Conservation (phyloP, 768 basidiomycete species). For the Psilocybe sp. region DNA sequence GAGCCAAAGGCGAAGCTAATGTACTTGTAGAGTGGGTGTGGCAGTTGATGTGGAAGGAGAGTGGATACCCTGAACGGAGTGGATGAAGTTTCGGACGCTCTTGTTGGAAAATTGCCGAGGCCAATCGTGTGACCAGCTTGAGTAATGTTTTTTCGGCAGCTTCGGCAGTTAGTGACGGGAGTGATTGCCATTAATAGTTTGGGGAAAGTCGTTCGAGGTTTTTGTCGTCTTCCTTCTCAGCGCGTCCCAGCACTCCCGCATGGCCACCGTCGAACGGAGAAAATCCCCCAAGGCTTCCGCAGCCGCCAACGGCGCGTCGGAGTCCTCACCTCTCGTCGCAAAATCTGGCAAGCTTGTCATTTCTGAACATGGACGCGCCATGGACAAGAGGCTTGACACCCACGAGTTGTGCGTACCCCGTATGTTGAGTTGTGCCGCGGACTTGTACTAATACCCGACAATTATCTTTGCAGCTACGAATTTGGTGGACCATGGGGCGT, state of each 20-base stretch:
- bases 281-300: too few species aligned
- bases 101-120: too few species aligned
- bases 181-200: too few species aligned
- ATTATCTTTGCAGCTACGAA: conserved; percentile 66
- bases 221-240: neutral
- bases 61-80: too few species aligned
- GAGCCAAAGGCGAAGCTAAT: conserved; percentile 29
- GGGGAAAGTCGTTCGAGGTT: too few species aligned
- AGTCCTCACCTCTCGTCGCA: conserved; percentile 10
- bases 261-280: conserved; percentile 4
- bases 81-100: neutral
- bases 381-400: conserved; percentile 70
- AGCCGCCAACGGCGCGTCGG: too few species aligned
- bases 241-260: conserved; percentile 6
- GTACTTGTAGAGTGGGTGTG: conserved; percentile 17
- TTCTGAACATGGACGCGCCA: conserved; percentile 70
- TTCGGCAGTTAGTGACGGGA: conserved; percentile 1
- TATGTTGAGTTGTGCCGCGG: conserved; percentile 1
- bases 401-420: conserved; percentile 50
- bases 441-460: conserved; percentile 6
- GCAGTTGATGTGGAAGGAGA: too few species aligned
- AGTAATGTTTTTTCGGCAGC: neutral
- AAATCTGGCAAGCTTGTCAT: conserved; percentile 32
- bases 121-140: too few species aligned
- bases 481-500: conserved; percentile 96